Evolutionary conservation across 1,284 basidiomycete genomes (phyloP), one percentile per base, ranked within the genome.

Genomic region (Rhodotorula sp.): DNA sequence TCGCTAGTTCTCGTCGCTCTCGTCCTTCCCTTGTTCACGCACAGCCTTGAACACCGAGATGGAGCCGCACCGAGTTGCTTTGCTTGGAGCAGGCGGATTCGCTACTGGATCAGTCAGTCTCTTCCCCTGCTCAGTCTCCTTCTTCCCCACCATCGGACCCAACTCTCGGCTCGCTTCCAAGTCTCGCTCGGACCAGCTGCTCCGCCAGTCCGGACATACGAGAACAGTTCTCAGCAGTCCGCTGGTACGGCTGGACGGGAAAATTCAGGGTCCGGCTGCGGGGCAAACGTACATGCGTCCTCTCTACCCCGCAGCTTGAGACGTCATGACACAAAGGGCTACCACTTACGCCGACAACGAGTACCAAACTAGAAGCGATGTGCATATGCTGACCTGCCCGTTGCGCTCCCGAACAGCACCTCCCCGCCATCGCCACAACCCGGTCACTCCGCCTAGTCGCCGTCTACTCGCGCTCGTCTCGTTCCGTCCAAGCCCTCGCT

Each of bases 391-490:
- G 5, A 59, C 67, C 38, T 1, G 6, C 23, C 54, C 34, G 47
- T 19, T 52, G 38, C 58, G 16, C 18, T 0, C 49, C 18, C 38
- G 38, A 14, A 48, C 63, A 75, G 75, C 75, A 76, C 61, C 69
- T 76, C 43, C 75, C 75, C 21, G 75, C 73, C 19, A 70, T 76
- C 45, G 67, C 64, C 14, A 60, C 56, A 0, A 56, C 64, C 5
- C 38, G 34, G 14, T 43, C 62, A 7, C 57, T 75, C 26, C 31
- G 49, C 19, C 71, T 76, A 61, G 59, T 38, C 5, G 75, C 75
- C 2, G 64, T 80, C 65, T 76, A 76, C 69, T 75, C 77, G 54
- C 66, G 78, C 58, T 77, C 76, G 14, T 43, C 48, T 65, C 48
- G 60, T 49, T 66, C 69, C 23, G 73, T 55, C 61, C 1, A 61